Conservation (phyloP, 208 protist genomes). For the Leishmania amazonensis region DNA sequence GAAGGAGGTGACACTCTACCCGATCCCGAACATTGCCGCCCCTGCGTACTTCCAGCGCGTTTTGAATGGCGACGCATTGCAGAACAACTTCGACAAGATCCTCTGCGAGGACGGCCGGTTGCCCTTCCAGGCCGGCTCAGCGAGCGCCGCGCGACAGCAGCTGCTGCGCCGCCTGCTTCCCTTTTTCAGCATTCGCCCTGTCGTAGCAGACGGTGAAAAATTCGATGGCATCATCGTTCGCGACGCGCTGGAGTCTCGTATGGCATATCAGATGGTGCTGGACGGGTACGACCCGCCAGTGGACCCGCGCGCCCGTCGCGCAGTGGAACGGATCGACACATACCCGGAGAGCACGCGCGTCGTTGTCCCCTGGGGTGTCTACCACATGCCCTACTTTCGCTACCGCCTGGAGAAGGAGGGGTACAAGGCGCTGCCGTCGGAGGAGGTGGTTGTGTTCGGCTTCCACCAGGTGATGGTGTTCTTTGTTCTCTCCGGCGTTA, state of each 20-base stretch:
- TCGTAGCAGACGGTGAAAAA: conserved; percentile 55
- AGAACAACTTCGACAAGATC: conserved; percentile 58
- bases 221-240: conserved; percentile 80
- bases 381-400: conserved; percentile 86
- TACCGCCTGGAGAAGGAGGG: conserved; percentile 72
- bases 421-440: conserved; percentile 46
- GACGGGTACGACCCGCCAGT: conserved; percentile 73
- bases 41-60: conserved; percentile 69
- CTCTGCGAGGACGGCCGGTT: conserved; percentile 86
- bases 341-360: conserved; percentile 70
- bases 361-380: conserved; percentile 80
- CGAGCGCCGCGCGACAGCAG: conserved; percentile 38
- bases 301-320: conserved; percentile 80
- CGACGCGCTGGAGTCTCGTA: conserved; percentile 79
- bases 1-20: conserved; percentile 83
- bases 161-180: conserved; percentile 58
- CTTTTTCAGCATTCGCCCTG: conserved; percentile 68
- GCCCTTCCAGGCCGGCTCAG: conserved; percentile 62
- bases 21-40: conserved; percentile 73
- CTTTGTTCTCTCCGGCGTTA: conserved; percentile 26
- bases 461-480: conserved; percentile 52
- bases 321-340: conserved; percentile 69
- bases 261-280: conserved; percentile 87
- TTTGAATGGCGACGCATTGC: conserved; percentile 42
- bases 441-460: conserved; percentile 71